A percentile compares a stretch with the other conserved stretches of the same genome.
phyloP scores from a whole-genome alignment of 2,329 filamentous ascomycete species.

The Leptographium wingfieldii region DNA sequence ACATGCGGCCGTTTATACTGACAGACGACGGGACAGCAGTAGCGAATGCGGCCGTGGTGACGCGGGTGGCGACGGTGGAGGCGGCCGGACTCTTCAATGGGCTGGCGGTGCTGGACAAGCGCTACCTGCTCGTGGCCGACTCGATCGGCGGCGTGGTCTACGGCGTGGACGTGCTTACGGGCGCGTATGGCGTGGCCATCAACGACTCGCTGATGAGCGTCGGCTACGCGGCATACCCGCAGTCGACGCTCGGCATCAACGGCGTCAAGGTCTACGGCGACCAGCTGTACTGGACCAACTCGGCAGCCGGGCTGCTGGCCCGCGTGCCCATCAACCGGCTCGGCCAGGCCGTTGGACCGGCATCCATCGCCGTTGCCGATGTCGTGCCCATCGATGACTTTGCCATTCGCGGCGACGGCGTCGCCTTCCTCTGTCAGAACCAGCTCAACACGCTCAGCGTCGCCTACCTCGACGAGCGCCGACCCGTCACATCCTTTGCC shows the following conservation, averaged over 20 bases:
- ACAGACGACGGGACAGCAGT: neutral
- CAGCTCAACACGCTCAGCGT: slow-evolving; percentile 8
- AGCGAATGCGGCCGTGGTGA: slow-evolving; percentile 9
- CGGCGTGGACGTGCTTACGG: slow-evolving; percentile 13
- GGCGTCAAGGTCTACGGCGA: slow-evolving; percentile 15
- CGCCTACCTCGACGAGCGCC: slow-evolving; percentile 13
- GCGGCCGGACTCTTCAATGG: slow-evolving; percentile 17
- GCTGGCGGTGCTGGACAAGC: slow-evolving; percentile 8
- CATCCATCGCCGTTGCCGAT: slow-evolving; percentile 6
- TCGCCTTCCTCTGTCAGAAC: slow-evolving; percentile 9
- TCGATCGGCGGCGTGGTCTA: slow-evolving; percentile 14
- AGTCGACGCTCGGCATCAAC: slow-evolving; percentile 11
- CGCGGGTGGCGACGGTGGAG: slow-evolving; percentile 12
- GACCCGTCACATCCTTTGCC: slow-evolving; percentile 7
- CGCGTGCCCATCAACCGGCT: slow-evolving; percentile 12
- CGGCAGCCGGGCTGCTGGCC: slow-evolving; percentile 12
- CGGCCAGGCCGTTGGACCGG: slow-evolving; percentile 5
- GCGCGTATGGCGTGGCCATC: slow-evolving; percentile 13
- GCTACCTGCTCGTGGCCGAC: slow-evolving; percentile 14
- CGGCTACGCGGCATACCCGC: neutral
- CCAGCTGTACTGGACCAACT: slow-evolving; percentile 17
- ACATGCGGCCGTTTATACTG: slow-evolving; percentile 12
- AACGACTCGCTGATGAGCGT: slow-evolving; percentile 14
- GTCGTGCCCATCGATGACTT: slow-evolving; percentile 13
- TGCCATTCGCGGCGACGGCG: slow-evolving; percentile 12